A percentile compares a stretch with the other conserved stretches of the same genome.
Conservation (phyloP, 2,329 filamentous ascomycete species). For the Botryotinia convoluta region DNA sequence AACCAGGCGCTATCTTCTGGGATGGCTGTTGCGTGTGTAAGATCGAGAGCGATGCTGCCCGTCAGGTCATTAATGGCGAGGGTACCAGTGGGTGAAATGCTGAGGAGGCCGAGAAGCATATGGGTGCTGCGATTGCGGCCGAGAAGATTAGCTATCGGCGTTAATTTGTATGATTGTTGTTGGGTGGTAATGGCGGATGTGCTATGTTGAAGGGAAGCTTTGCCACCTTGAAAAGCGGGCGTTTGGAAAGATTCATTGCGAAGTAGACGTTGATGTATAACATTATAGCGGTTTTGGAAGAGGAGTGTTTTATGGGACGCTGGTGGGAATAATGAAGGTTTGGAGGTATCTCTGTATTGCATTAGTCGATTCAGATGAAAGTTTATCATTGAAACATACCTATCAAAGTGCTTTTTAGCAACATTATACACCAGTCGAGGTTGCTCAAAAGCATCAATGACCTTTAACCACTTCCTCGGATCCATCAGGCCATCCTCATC, state of each 20-base stretch:
- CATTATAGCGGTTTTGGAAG: conserved; percentile 87
- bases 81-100: conserved; percentile 75
- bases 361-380: conserved; percentile 21
- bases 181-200: conserved; percentile 51
- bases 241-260: conserved; percentile 92
- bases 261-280: conserved; percentile 87
- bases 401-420: conserved; percentile 86
- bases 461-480: conserved; percentile 77
- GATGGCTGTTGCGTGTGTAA: conserved; percentile 76
- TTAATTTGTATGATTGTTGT: conserved; percentile 78
- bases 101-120: conserved; percentile 81
- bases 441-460: conserved; percentile 81
- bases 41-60: conserved; percentile 80
- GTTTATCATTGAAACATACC: conserved; percentile 47
- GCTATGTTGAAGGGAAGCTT: conserved; percentile 55
- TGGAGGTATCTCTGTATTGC: conserved; percentile 52
- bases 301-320: conserved; percentile 79
- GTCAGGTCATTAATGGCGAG: conserved; percentile 83
- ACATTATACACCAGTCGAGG: conserved; percentile 75
- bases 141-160: conserved; percentile 72
- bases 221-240: conserved; percentile 66
- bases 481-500: conserved; percentile 59
- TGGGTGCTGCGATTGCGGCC: conserved; percentile 82
- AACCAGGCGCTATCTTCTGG: conserved; percentile 90
- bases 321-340: conserved; percentile 70